Evolutionary conservation across 1,284 basidiomycete genomes (phyloP).

Genomic region (Cutaneotrichosporon arboriforme): DNA sequence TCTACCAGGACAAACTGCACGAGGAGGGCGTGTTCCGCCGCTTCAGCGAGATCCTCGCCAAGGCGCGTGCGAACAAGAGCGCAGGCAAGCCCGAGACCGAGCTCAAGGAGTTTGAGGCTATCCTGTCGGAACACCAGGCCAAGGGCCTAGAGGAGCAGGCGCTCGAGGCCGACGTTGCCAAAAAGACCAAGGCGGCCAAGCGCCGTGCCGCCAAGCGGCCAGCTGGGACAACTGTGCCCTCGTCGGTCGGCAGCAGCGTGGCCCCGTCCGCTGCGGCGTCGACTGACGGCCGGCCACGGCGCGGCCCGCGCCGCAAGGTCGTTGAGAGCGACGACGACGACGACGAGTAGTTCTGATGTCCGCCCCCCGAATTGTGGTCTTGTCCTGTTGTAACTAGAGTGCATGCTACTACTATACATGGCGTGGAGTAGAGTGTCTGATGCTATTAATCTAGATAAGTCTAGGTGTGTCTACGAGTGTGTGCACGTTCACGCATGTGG

Average conservation of each 20-base stretch:
- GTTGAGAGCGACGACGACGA: constrained; percentile 21
- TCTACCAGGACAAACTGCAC: constrained; percentile 93
- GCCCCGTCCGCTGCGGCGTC: neutral
- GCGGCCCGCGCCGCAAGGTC: constrained; percentile 9
- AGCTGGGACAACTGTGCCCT: neutral
- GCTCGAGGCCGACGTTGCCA: constrained; percentile 73
- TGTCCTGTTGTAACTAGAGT: neutral
- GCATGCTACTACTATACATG: neutral
- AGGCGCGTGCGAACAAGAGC: constrained; percentile 79
- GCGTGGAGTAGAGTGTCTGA: neutral
- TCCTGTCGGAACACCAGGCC: constrained; percentile 70
- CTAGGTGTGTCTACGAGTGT: neutral
- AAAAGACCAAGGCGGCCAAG: constrained; percentile 72
- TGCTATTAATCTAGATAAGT: neutral
- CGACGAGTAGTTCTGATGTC: constrained; percentile 9
- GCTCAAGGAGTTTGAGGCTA: constrained; percentile 83
- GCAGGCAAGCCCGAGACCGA: constrained; percentile 82
- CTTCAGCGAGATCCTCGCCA: constrained; percentile 82
- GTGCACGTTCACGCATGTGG: neutral
- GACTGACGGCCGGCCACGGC: neutral
- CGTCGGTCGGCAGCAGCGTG: neutral
- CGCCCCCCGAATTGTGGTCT: neutral
- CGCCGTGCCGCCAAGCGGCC: constrained; percentile 52
- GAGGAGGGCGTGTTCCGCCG: constrained; percentile 74
- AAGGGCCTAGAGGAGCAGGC: constrained; percentile 89